Conservation (phyloP, 2,329 filamentous ascomycete species). For the Cercospora citrullina region DNA sequence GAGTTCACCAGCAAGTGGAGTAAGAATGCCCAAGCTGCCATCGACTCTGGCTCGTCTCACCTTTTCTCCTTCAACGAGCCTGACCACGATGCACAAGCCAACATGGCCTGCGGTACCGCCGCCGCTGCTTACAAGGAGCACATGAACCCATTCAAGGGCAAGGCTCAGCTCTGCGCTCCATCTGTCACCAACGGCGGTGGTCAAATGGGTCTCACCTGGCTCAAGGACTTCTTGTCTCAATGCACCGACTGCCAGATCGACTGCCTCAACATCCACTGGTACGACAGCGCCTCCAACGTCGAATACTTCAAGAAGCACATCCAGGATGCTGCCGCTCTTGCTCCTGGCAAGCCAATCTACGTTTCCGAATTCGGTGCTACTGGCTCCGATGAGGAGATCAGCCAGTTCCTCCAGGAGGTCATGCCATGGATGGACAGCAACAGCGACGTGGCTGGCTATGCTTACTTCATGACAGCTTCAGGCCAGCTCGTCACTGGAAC, state of each 20-base stretch:
- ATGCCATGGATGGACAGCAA: conserved; percentile 49
- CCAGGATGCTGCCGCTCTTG: conserved; percentile 42
- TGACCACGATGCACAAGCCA: conserved; percentile 61
- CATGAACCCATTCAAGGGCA: conserved; percentile 58
- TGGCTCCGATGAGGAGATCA: conserved; percentile 46
- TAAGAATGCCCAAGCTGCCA: conserved; percentile 52
- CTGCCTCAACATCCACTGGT: conserved; percentile 66
- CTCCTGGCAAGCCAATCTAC: conserved; percentile 52
- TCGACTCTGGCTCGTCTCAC: conserved; percentile 56
- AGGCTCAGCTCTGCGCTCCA: conserved; percentile 59
- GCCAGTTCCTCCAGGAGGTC: conserved; percentile 53
- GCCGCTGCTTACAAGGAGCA: conserved; percentile 56
- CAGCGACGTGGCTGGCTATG: conserved; percentile 40
- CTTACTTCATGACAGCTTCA: conserved; percentile 39
- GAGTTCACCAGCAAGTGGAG: conserved; percentile 55
- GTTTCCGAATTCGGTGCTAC: conserved; percentile 64
- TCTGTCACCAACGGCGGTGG: conserved; percentile 61
- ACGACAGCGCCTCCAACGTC: conserved; percentile 51
- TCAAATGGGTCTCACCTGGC: conserved; percentile 56
- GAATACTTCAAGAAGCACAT: conserved; percentile 59
- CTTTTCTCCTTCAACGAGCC: conserved; percentile 73
- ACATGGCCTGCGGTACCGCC: conserved; percentile 55
- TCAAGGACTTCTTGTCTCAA: conserved; percentile 53
- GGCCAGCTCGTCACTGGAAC: conserved; percentile 40
- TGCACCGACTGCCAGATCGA: conserved; percentile 52